Conservation (phyloP, 306 rosid genomes). For the Fragaria iinumae region DNA sequence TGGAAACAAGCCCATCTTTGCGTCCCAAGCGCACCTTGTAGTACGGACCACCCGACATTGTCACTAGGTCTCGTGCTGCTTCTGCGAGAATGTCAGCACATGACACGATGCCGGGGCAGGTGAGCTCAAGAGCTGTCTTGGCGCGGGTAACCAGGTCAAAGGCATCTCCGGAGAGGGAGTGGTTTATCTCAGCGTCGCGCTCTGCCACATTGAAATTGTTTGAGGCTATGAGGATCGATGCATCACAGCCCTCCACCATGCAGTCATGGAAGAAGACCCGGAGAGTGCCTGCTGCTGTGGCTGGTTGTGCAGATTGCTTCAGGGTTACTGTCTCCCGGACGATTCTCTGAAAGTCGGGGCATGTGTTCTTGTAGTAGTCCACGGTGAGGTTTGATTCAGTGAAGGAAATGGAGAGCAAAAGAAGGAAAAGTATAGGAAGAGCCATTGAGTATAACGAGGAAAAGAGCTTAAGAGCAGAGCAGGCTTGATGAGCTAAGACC, state of each 20-base stretch:
- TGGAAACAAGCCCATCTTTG: slow-evolving; percentile 40
- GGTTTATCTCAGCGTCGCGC: slow-evolving; percentile 44
- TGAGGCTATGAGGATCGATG: slow-evolving; percentile 39
- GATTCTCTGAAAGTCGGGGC: slow-evolving; percentile 41
- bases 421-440: background rate
- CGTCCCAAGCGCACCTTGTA: slow-evolving; percentile 44
- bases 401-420: slow-evolving; percentile 14
- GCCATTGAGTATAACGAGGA: slow-evolving; percentile 19
- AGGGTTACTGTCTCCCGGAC: slow-evolving; percentile 33
- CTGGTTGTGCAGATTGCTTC: slow-evolving; percentile 36
- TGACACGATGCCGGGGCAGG: slow-evolving; percentile 55
- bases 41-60: slow-evolving; percentile 49
- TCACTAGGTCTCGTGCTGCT: slow-evolving; percentile 46
- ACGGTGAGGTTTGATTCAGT: slow-evolving; percentile 29
- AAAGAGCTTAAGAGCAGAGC: background rate
- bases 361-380: slow-evolving; percentile 39
- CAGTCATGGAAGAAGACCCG: slow-evolving; percentile 53
- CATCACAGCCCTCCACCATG: slow-evolving; percentile 52
- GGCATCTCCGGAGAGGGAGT: slow-evolving; percentile 46
- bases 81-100: slow-evolving; percentile 53
- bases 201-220: slow-evolving; percentile 42
- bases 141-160: slow-evolving; percentile 39
- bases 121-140: slow-evolving; percentile 45
- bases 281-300: slow-evolving; percentile 46
- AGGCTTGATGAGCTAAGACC: slow-evolving; percentile 8